Percentiles rank a stretch among this genome's conserved stretches.
Conservation (phyloP, 805 yeast genomes). For the Kodamaea kaohsiungensis region DNA sequence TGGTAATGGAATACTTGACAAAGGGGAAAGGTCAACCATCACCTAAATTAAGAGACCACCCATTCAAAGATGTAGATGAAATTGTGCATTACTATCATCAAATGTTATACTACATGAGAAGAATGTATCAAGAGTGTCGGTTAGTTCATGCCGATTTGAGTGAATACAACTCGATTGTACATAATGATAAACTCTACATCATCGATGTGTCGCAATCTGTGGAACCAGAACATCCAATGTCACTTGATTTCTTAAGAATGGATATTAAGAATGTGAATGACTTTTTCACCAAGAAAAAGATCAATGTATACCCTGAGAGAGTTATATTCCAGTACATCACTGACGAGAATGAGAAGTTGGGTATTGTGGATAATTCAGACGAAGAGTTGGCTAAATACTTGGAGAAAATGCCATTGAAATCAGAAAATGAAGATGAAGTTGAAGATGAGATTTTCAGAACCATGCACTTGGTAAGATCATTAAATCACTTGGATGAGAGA, state of each 20-base stretch:
- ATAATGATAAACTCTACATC: conserved; percentile 72
- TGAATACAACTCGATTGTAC: conserved; percentile 91
- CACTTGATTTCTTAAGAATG: conserved; percentile 92
- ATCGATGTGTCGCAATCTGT: conserved; percentile 98
- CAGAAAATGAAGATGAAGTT: conserved; percentile 54
- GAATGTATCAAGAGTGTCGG: conserved; percentile 83
- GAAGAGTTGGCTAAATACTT: conserved; percentile 44
- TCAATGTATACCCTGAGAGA: conserved; percentile 79
- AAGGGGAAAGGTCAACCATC: conserved; percentile 86
- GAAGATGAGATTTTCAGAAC: conserved; percentile 87
- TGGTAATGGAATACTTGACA: conserved; percentile 89
- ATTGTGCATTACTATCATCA: conserved; percentile 69
- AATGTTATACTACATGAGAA: conserved; percentile 80
- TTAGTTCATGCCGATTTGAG: conserved; percentile 96
- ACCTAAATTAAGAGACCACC: conserved; percentile 85
- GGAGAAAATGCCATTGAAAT: conserved; percentile 57
- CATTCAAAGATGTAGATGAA: conserved; percentile 65
- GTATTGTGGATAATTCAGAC: conserved; percentile 40
- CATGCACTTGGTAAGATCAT: conserved; percentile 70
- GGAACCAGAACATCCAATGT: conserved; percentile 97
- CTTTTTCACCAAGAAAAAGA: conserved; percentile 71
- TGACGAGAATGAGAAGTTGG: conserved; percentile 42
- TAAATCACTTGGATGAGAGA: conserved; percentile 85
- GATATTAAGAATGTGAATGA: conserved; percentile 95
- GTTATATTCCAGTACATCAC: conserved; percentile 76